A percentile compares a stretch with the other conserved stretches of the same genome.
Evolutionary conservation across 2,329 filamentous ascomycete species (phyloP).

Genomic region (Cucurbitaria berberidis): DNA sequence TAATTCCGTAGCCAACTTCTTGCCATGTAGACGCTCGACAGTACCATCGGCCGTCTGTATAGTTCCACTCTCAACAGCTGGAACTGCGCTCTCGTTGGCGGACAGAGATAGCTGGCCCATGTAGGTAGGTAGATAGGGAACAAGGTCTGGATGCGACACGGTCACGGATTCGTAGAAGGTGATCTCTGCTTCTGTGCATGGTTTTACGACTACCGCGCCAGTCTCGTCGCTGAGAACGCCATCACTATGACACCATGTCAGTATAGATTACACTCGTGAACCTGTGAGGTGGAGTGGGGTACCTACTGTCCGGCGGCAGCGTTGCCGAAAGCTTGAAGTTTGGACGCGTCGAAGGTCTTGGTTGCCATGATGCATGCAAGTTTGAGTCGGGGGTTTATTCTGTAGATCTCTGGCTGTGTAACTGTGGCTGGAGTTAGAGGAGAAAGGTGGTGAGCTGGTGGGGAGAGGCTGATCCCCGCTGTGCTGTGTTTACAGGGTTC

Average conservation of each 20-base stretch:
- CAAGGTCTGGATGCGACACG: constrained; percentile 72
- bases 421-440: constrained; percentile 11
- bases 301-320: constrained; percentile 87
- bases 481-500: constrained; percentile 20
- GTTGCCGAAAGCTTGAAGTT: constrained; percentile 72
- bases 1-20: constrained; percentile 74
- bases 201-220: constrained; percentile 90
- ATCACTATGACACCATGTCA: constrained; percentile 63
- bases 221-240: constrained; percentile 85
- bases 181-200: constrained; percentile 84
- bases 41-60: constrained; percentile 35
- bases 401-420: constrained; percentile 6
- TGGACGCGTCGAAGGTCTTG: constrained; percentile 62
- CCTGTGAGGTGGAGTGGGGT: constrained; percentile 6
- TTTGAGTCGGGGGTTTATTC: background rate
- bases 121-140: constrained; percentile 81
- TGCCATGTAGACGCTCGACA: constrained; percentile 57
- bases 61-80: constrained; percentile 31
- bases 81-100: constrained; percentile 21
- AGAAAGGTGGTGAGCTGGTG: constrained; percentile 9
- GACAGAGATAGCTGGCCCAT: constrained; percentile 76
- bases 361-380: constrained; percentile 41
- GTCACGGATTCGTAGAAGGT: constrained; percentile 82
- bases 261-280: constrained; percentile 8
- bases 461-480: constrained; percentile 7